These are phyloP conservation scores for Pleurotus salmoneostramineus DNA, from an alignment of 768 basidiomycete species.

Conservation along the genomic window DNA sequence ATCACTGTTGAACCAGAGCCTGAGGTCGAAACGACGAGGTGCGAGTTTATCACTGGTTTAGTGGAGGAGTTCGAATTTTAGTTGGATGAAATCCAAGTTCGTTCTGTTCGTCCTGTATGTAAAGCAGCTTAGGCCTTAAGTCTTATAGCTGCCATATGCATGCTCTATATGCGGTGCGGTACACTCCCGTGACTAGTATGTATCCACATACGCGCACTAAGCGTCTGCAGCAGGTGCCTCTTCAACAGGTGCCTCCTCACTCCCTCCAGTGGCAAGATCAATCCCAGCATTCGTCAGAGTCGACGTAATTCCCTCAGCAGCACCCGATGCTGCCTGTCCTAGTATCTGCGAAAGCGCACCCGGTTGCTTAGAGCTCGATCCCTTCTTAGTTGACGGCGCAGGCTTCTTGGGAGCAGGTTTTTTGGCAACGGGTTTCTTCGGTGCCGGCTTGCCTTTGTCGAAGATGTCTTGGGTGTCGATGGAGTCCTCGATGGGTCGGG, in stretches of 20 bases:
- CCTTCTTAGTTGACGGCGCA: neutral
- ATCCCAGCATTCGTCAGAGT: neutral
- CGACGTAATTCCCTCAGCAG: neutral
- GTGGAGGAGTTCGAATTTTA: too few relatives aligned
- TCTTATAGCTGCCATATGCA: too few relatives aligned
- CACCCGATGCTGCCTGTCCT: neutral
- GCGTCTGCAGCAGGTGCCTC: neutral
- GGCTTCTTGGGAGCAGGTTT: neutral
- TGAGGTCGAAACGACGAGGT: conserved; percentile 33
- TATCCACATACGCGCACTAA: too few relatives aligned
- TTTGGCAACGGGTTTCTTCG: neutral
- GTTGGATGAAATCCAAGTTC: too few relatives aligned
- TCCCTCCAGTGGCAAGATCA: neutral
- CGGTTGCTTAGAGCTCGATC: neutral
- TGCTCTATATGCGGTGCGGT: too few relatives aligned
- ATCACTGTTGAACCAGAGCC: conserved; percentile 30
- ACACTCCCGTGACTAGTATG: too few relatives aligned
- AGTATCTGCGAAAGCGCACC: neutral
- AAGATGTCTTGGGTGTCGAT: neutral
- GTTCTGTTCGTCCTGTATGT: too few relatives aligned
- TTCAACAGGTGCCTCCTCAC: neutral
- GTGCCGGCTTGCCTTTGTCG: neutral
- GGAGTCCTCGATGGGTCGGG: neutral
- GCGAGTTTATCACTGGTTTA: conserved; percentile 11
- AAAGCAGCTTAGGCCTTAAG: too few relatives aligned